Conservation (phyloP, 306 rosid species). For the Oxytropis ochrocephala region DNA sequence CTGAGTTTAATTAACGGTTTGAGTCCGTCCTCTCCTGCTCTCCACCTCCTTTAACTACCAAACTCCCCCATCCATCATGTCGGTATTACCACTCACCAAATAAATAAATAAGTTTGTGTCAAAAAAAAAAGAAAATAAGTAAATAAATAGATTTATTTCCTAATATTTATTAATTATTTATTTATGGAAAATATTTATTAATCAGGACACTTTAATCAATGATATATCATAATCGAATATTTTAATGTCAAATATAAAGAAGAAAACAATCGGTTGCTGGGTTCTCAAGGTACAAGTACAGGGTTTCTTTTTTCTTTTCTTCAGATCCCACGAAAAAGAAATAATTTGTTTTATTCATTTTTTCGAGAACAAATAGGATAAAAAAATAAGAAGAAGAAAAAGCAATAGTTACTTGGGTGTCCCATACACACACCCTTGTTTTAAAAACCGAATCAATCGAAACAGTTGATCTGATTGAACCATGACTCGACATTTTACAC, state of each 20-base stretch:
- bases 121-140: too few relatives aligned
- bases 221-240: neutral
- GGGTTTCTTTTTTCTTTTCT: neutral
- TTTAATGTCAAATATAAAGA: neutral
- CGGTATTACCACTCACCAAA: neutral
- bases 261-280: conserved; percentile 24
- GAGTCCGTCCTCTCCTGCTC: too few relatives aligned
- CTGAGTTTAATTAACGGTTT: neutral
- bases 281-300: conserved; percentile 15
- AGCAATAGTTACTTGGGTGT: neutral
- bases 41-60: neutral
- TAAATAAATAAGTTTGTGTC: neutral
- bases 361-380: neutral
- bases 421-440: too few relatives aligned
- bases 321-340: conserved; percentile 49
- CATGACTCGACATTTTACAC: too few relatives aligned
- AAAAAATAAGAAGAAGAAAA: neutral
- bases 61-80: neutral
- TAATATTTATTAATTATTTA: neutral
- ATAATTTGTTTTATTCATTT: neutral
- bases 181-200: neutral
- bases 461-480: too few relatives aligned
- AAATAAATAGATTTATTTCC: neutral
- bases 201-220: neutral
- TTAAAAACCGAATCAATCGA: too few relatives aligned